Conservation (phyloP, 805 yeast species). For the Ogataea haglerorum region DNA sequence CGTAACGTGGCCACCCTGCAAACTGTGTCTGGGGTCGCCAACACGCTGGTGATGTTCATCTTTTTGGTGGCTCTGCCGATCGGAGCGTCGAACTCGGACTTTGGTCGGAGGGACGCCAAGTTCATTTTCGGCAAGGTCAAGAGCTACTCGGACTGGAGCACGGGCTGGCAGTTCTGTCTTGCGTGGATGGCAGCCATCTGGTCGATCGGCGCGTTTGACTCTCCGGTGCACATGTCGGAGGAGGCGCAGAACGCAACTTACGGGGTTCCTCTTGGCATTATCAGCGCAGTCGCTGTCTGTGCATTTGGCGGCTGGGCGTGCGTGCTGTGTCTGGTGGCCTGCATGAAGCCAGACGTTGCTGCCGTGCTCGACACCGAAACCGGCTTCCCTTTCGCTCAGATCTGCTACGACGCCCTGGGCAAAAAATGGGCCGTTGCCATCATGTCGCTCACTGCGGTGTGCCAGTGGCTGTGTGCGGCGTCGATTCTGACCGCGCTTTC, state of each 20-base stretch:
- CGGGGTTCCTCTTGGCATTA: conserved; percentile 64
- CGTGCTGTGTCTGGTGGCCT: conserved; percentile 52
- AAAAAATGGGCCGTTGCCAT: conserved; percentile 61
- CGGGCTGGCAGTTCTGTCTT: conserved; percentile 52
- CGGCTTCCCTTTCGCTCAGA: conserved; percentile 66
- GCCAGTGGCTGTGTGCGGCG: conserved; percentile 65
- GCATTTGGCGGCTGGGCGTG: conserved; percentile 53
- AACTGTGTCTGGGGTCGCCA: conserved; percentile 51
- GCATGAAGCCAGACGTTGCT: conserved; percentile 45
- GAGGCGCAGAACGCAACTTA: conserved; percentile 61
- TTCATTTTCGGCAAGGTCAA: conserved; percentile 54
- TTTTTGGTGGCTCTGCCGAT: conserved; percentile 64
- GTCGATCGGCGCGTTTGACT: conserved; percentile 73
- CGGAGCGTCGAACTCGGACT: conserved; percentile 33
- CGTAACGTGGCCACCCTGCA: conserved; percentile 55
- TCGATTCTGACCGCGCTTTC: conserved; percentile 61
- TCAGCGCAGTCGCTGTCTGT: conserved; percentile 55
- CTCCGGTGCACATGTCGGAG: conserved; percentile 70
- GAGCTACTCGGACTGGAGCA: conserved; percentile 52
- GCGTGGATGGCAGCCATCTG: conserved; percentile 62
- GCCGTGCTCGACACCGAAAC: conserved; percentile 41
- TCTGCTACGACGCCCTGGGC: conserved; percentile 59
- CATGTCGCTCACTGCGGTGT: conserved; percentile 53
- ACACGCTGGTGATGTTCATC: conserved; percentile 47
- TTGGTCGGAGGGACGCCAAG: conserved; percentile 31